Percentiles rank a stretch among this genome's conserved stretches.
Conservation (phyloP, 306 rosid genomes). For the Corylus americana region DNA sequence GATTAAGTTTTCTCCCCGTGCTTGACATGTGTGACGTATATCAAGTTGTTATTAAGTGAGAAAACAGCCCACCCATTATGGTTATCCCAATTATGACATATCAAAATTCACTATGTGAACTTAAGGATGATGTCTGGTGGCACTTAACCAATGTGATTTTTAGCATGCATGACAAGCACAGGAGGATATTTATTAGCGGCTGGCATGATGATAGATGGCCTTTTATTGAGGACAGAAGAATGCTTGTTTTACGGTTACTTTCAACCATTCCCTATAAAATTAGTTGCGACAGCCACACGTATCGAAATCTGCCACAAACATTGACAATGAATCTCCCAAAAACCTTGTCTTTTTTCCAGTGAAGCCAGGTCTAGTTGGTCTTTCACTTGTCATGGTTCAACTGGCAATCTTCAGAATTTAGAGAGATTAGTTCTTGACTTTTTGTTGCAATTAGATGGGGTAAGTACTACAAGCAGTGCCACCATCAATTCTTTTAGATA, state of each 20-base stretch:
- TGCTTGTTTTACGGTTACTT: neutral
- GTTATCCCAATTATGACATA: neutral
- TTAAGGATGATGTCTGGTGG: neutral
- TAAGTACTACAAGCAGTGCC: neutral
- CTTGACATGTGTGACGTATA: neutral
- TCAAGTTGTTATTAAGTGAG: neutral
- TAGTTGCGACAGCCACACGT: neutral
- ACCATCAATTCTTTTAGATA: neutral
- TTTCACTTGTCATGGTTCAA: neutral
- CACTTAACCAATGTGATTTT: neutral
- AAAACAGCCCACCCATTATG: neutral
- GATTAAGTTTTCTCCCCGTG: neutral
- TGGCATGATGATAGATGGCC: neutral
- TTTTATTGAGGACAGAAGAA: neutral
- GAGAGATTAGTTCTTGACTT: neutral
- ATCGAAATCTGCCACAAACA: neutral
- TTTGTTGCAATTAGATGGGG: neutral
- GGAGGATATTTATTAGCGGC: neutral
- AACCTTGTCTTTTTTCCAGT: neutral
- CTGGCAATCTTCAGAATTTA: neutral
- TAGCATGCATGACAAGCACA: neutral
- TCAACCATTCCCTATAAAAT: neutral
- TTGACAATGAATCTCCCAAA: neutral
- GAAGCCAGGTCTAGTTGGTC: neutral
- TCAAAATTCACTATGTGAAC: neutral